Base-by-base conservation (phyloP, 2,329 filamentous ascomycete genomes). In the Paecilomyces dactylethromorphus region DNA sequence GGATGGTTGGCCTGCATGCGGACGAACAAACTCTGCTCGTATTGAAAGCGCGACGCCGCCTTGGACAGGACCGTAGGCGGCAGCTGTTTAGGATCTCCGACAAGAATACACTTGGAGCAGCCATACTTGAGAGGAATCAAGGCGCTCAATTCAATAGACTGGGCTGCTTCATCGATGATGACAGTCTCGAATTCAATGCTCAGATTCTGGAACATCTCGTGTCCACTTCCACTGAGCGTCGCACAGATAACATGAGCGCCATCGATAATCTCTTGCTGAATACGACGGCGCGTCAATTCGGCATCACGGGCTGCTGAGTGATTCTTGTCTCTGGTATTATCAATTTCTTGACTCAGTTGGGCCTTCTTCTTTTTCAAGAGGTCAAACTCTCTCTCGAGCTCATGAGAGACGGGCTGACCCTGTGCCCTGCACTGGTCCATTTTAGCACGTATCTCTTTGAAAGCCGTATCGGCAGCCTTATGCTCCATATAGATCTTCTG, bases 121-220 rank as follows among this genome's bases (percentile, higher is more conserved):
- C 94, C 93, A 69, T 99, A 99, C 74, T 99, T 99, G 58, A 99
- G 83, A 1, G 94, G 94, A 65, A 99, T 99, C 53, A 99, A 82
- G 12, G 94, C 94, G 69, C 92, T 96, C 70, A 99, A 83, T 77
- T 99, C 94, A 61, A 99, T 95, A 73, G 93, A 99, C 81, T 99
- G 94, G 15, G 94, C 94, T 3, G 94, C 94, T 77, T 99, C 94
- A 68, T 99, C 94, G 63, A 99, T 97, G 66, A 99, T 90, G 64
- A 99, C 94, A 0, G 94, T 97, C 76, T 99, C 94, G 65, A 99
- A 99, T 73, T 99, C 94, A 56, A 99, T 91, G 67, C 90, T 92
- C 58, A 99, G 78, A 66, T 88, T 89, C 74, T 93, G 91, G 78
- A 99, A 96, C 87, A 97, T 96, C 65, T 99, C 94, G 69, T 99